Conservation (phyloP, 768 basidiomycete genomes). For the Leccinum variicolor region DNA sequence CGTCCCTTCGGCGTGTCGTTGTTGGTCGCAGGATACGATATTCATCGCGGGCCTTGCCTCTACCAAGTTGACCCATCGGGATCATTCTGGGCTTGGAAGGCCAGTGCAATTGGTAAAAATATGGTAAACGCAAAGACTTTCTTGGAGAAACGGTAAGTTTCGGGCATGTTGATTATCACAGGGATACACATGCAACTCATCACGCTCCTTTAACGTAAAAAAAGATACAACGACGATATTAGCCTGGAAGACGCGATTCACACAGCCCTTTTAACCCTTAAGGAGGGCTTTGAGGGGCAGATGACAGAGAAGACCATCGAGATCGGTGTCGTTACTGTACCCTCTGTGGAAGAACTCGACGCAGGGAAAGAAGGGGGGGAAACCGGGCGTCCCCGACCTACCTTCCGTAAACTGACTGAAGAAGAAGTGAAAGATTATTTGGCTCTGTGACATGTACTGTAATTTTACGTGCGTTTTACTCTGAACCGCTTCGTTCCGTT, state of each 20-base stretch:
- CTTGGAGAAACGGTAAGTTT: constrained; percentile 88
- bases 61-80: constrained; percentile 99
- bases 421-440: constrained; percentile 97
- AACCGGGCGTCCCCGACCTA: constrained; percentile 72
- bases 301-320: constrained; percentile 99
- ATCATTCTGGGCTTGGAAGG: constrained; percentile 99
- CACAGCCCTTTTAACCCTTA: constrained; percentile 94
- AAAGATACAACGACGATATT: constrained; percentile 97
- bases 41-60: constrained; percentile 89
- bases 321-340: constrained; percentile 93
- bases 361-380: constrained; percentile 66
- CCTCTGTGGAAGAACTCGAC: constrained; percentile 55
- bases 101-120: constrained; percentile 99
- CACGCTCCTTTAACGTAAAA: constrained; percentile 41
- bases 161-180: constrained; percentile 23
- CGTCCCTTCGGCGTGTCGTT: constrained; percentile 98
- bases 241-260: constrained; percentile 98
- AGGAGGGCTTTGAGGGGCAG: constrained; percentile 99
- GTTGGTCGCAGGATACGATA: constrained; percentile 96
- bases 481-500: constrained; percentile 10
- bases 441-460: constrained; percentile 55
- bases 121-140: constrained; percentile 99
- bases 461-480: constrained; percentile 32
- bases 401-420: constrained; percentile 93
- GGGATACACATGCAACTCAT: constrained; percentile 14